Evolutionary conservation across 2,329 filamentous ascomycete species (phyloP).

Genomic region (Ophiostoma sp.): DNA sequence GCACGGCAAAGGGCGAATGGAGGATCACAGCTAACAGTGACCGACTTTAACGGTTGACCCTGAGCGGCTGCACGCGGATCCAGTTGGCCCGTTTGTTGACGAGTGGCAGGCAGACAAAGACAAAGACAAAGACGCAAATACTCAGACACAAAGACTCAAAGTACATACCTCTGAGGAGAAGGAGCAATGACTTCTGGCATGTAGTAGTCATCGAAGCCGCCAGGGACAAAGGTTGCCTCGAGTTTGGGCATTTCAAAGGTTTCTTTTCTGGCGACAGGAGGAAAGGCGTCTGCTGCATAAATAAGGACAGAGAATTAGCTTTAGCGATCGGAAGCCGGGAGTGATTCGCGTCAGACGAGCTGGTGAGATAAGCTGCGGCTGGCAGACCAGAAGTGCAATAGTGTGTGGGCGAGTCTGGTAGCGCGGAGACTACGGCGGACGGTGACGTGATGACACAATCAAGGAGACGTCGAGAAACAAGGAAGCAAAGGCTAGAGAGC

Average conservation of each 20-base stretch:
- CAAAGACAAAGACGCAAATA: background rate
- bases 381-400: background rate
- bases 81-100: background rate
- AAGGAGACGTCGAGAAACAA: background rate
- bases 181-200: constrained; percentile 55
- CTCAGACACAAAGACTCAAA: background rate
- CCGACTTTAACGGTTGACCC: background rate
- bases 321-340: constrained; percentile 14
- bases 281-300: constrained; percentile 27
- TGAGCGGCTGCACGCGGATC: background rate
- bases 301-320: constrained; percentile 2
- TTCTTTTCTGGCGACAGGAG: constrained; percentile 19
- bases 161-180: constrained; percentile 47
- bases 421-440: background rate
- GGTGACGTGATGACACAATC: background rate
- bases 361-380: constrained; percentile 10
- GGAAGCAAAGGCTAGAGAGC: background rate
- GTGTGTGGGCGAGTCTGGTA: background rate
- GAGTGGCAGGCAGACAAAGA: background rate
- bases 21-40: background rate
- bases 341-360: background rate
- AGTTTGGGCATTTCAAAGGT: constrained; percentile 41
- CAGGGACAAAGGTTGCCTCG: constrained; percentile 53
- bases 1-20: constrained; percentile 8
- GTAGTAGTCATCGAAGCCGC: constrained; percentile 53